These are phyloP conservation scores for Hypoxylon sp. DNA, from an alignment of 2,329 filamentous ascomycete genomes.

Conservation along the genomic window DNA sequence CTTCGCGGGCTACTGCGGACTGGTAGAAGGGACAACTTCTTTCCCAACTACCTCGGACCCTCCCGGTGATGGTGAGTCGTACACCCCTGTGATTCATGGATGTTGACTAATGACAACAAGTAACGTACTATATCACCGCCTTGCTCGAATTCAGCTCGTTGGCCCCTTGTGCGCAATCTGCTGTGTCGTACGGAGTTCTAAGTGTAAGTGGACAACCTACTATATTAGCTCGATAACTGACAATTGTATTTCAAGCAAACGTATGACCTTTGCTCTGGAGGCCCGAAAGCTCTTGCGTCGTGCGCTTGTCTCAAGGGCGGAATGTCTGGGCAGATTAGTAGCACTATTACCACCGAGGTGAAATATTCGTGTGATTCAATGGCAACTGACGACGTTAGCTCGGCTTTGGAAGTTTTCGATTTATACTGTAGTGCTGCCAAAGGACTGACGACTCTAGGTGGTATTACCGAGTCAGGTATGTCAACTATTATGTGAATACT, in stretches of 20 bases:
- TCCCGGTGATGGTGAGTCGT: slow-evolving; percentile 59
- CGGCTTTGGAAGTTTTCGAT: slow-evolving; percentile 56
- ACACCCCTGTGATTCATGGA: background rate
- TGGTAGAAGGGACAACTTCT: slow-evolving; percentile 58
- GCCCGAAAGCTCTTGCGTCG: slow-evolving; percentile 59
- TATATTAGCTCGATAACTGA: slow-evolving; percentile 7
- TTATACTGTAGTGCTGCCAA: slow-evolving; percentile 61
- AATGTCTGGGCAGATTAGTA: slow-evolving; percentile 55
- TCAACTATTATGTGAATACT: slow-evolving; percentile 9
- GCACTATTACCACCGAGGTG: slow-evolving; percentile 54
- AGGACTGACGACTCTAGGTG: slow-evolving; percentile 51
- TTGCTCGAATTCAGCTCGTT: slow-evolving; percentile 57
- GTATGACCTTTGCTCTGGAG: slow-evolving; percentile 53
- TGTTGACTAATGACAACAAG: slow-evolving; percentile 44
- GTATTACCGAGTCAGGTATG: slow-evolving; percentile 52
- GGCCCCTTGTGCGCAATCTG: slow-evolving; percentile 55
- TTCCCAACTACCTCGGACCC: slow-evolving; percentile 58
- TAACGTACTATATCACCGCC: slow-evolving; percentile 65
- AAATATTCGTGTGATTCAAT: slow-evolving; percentile 56
- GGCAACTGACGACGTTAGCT: slow-evolving; percentile 55
- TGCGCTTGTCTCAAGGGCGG: slow-evolving; percentile 61
- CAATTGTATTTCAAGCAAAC: slow-evolving; percentile 46
- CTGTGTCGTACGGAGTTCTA: slow-evolving; percentile 53
- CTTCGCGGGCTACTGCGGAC: slow-evolving; percentile 61
- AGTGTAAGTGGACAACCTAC: slow-evolving; percentile 45